Evolutionary conservation across 2,329 filamentous ascomycete genomes (phyloP).

Genomic region (Malbranchea cinnamomea): DNA sequence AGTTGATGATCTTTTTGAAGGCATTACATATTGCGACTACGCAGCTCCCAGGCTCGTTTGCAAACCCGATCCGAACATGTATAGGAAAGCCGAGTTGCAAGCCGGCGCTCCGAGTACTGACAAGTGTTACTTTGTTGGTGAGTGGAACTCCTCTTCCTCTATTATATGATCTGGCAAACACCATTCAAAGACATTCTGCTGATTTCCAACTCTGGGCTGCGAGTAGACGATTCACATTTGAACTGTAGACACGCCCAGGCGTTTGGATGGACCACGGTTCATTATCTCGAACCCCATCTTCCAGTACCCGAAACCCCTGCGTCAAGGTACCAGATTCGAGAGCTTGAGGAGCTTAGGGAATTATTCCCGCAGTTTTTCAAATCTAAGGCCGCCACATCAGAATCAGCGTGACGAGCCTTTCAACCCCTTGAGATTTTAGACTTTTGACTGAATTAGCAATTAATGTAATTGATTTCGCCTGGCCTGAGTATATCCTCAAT

Average conservation of each 20-base stretch:
- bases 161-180: conserved; percentile 8
- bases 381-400: conserved; percentile 13
- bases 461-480: no score
- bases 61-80: conserved; percentile 77
- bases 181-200: neutral
- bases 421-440: no score
- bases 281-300: conserved; percentile 67
- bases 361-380: conserved; percentile 83
- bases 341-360: conserved; percentile 58
- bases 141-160: conserved; percentile 20
- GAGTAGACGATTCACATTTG: conserved; percentile 73
- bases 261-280: conserved; percentile 73
- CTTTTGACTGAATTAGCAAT: no score
- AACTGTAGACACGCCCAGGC: conserved; percentile 67
- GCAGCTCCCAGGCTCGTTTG: conserved; percentile 57
- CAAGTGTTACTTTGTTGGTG: conserved; percentile 87
- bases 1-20: conserved; percentile 82
- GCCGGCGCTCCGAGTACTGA: conserved; percentile 53
- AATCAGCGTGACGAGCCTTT: no score
- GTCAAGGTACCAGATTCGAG: conserved; percentile 59
- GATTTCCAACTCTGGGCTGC: neutral
- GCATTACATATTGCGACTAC: conserved; percentile 92
- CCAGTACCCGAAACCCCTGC: conserved; percentile 47
- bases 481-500: no score
- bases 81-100: conserved; percentile 72